These are phyloP conservation scores for Eucalyptus virginea DNA, from an alignment of 345 rosid genomes.

Conservation along the genomic window DNA sequence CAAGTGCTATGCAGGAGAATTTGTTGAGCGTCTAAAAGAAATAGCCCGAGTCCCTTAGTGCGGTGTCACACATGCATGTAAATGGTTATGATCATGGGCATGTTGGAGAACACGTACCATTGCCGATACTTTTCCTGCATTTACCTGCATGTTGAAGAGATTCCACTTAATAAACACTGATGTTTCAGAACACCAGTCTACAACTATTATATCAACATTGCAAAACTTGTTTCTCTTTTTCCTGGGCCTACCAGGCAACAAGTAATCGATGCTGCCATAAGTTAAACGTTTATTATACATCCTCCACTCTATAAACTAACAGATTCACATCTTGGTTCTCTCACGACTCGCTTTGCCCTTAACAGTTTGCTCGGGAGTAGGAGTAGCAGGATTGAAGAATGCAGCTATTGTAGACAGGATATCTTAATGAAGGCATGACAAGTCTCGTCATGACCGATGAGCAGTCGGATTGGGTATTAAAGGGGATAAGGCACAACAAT, in stretches of 20 bases:
- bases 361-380: background rate
- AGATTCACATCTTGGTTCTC: background rate
- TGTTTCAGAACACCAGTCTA: background rate
- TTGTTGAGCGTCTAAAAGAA: constrained; percentile 64
- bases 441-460: background rate
- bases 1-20: constrained; percentile 85
- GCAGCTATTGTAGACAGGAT: background rate
- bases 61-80: background rate
- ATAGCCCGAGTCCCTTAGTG: background rate
- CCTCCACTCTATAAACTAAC: background rate
- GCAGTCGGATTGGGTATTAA: background rate
- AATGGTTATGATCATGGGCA: background rate
- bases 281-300: background rate
- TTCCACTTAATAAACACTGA: background rate
- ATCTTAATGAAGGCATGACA: background rate
- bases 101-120: constrained; percentile 20
- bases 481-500: background rate
- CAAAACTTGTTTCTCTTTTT: background rate
- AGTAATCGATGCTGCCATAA: background rate
- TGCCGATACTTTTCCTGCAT: constrained; percentile 68
- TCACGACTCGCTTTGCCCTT: background rate
- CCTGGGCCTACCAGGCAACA: background rate
- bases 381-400: background rate
- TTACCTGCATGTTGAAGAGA: constrained; percentile 36
- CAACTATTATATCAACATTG: background rate